phyloP scores from a whole-genome alignment of 2,329 filamentous ascomycete species.

The Colletotrichum scovillei region DNA sequence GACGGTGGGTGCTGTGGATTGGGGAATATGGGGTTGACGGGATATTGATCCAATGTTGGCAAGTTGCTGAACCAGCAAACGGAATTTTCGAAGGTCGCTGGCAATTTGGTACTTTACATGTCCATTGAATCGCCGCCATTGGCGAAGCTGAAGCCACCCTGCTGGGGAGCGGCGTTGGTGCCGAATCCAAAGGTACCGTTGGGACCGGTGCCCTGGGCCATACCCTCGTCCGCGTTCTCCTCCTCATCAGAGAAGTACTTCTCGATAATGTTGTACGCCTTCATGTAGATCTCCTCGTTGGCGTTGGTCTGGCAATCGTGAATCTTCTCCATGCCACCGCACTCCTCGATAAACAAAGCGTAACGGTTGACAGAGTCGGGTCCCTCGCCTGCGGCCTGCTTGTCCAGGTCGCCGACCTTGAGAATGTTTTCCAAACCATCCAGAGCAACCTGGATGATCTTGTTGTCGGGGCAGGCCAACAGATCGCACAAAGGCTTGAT shows the following conservation, averaged over 20 bases:
- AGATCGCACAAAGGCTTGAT: slow-evolving; percentile 98
- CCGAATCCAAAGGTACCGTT: slow-evolving; percentile 86
- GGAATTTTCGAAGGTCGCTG: slow-evolving; percentile 6
- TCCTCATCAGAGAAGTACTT: slow-evolving; percentile 99
- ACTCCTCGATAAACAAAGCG: slow-evolving; percentile 98
- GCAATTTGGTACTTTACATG: slow-evolving; percentile 59
- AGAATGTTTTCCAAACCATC: slow-evolving; percentile 99
- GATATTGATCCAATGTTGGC: neutral
- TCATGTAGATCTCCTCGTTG: slow-evolving; percentile 99
- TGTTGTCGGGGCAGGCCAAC: slow-evolving; percentile 96
- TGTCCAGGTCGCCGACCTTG: slow-evolving; percentile 99
- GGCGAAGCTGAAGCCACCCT: slow-evolving; percentile 94
- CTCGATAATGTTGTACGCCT: slow-evolving; percentile 99
- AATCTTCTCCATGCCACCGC: slow-evolving; percentile 99
- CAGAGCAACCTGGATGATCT: slow-evolving; percentile 98
- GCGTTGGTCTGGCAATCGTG: slow-evolving; percentile 99
- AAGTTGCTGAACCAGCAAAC: slow-evolving; percentile 14
- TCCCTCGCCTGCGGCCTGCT: slow-evolving; percentile 83
- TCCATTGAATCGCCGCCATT: slow-evolving; percentile 75
- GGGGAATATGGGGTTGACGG: slow-evolving; percentile 3
- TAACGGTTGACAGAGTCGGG: slow-evolving; percentile 92
- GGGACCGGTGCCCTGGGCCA: slow-evolving; percentile 75
- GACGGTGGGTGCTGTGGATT: slow-evolving; percentile 21
- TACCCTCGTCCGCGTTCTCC: slow-evolving; percentile 85
- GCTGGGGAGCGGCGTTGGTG: slow-evolving; percentile 67